Conservation (phyloP, 164 flowering plant genomes). For the Berberis thunbergii region DNA sequence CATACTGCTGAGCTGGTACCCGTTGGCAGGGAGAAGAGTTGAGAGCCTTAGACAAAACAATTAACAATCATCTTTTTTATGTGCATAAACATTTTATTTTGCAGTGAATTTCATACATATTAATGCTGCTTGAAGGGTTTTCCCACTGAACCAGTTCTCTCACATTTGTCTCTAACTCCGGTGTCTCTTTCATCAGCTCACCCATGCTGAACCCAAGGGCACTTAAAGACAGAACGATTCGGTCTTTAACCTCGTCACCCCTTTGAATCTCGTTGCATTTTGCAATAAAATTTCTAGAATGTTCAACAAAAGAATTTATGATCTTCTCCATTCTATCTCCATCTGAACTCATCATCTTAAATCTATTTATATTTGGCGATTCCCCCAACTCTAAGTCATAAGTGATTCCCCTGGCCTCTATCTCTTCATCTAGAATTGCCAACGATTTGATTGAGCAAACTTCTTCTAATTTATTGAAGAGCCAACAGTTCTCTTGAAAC, state of each 20-base stretch:
- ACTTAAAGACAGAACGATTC: conserved; percentile 32
- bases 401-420: conserved; percentile 14
- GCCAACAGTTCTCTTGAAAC: conserved; percentile 25
- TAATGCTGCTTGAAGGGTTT: conserved; percentile 39
- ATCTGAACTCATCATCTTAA: conserved; percentile 2
- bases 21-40: no score
- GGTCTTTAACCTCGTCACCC: conserved; percentile 28
- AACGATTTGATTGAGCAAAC: conserved; percentile 43
- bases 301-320: conserved; percentile 30
- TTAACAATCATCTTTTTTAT: not conserved
- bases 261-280: conserved; percentile 12
- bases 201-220: conserved; percentile 63
- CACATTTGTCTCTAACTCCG: conserved; percentile 42
- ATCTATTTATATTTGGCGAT: conserved; percentile 13
- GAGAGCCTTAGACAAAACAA: no score
- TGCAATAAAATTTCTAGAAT: conserved; percentile 25
- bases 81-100: conserved; percentile 22
- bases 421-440: conserved; percentile 27
- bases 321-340: conserved; percentile 34
- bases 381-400: conserved; percentile 61
- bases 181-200: conserved; percentile 37
- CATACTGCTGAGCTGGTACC: no score
- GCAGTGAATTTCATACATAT: conserved; percentile 45
- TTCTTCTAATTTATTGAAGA: conserved; percentile 37
- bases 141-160: conserved; percentile 64